These are phyloP conservation scores for Colletotrichum coccodes DNA, from an alignment of 2,329 filamentous ascomycete species.

Conservation along the genomic window DNA sequence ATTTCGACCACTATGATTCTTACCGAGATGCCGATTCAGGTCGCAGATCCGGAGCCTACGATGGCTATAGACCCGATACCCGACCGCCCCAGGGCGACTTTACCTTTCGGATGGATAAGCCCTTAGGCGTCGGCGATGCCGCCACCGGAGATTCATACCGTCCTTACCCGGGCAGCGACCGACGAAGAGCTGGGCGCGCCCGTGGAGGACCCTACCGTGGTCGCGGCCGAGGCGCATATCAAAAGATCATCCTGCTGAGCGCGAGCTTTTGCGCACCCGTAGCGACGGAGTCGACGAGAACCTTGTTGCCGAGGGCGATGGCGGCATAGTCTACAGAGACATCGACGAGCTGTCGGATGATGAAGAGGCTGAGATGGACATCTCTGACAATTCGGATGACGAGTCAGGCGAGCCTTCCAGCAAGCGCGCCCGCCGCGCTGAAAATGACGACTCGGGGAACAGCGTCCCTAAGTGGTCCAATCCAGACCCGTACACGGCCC, in stretches of 20 bases:
- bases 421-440: slow-evolving; percentile 53
- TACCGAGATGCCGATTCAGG: slow-evolving; percentile 25
- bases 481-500: slow-evolving; percentile 89
- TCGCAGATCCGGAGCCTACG: slow-evolving; percentile 25
- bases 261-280: slow-evolving; percentile 55
- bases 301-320: slow-evolving; percentile 56
- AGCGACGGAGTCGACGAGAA: slow-evolving; percentile 54
- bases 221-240: slow-evolving; percentile 30
- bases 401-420: slow-evolving; percentile 51
- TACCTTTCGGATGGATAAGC: slow-evolving; percentile 64
- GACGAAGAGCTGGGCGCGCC: slow-evolving; percentile 12
- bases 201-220: slow-evolving; percentile 14
- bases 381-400: slow-evolving; percentile 60
- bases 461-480: slow-evolving; percentile 88
- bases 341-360: slow-evolving; percentile 71
- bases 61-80: slow-evolving; percentile 48
- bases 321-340: slow-evolving; percentile 62
- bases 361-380: slow-evolving; percentile 72
- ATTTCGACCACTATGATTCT: slow-evolving; percentile 19
- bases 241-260: slow-evolving; percentile 54
- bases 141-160: slow-evolving; percentile 43
- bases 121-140: slow-evolving; percentile 56
- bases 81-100: slow-evolving; percentile 60
- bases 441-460: slow-evolving; percentile 48
- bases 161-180: slow-evolving; percentile 34